Evolutionary conservation across 139 green algal species (phyloP), one percentile per base, ranked within the genome.

Genomic region (Tetraselmis striata): DNA sequence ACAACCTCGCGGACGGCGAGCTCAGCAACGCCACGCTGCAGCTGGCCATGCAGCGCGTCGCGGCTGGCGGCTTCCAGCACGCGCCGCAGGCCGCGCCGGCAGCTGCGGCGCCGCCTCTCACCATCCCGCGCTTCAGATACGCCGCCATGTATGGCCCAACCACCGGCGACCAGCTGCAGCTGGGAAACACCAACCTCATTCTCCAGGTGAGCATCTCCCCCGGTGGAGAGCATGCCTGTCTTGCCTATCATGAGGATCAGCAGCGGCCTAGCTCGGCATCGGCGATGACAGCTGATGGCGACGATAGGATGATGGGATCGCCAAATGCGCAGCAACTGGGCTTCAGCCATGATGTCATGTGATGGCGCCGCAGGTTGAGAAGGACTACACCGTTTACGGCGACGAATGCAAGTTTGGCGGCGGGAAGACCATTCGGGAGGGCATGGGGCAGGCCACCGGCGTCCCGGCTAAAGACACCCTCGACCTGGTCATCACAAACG

Each of bases 401-500:
- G 87, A 91, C 31, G 87, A 91, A 76, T 91, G 85, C 81, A 89
- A 88, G 79, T 91, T 91, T 67, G 87, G 87, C 24, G 87, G 87
- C 2, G 87, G 87, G 23, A 91, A 91, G 79, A 87, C 90, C 23
- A 31, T 91, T 29, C 82, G 87, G 0, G 87, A 91, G 59, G 87
- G 87, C 24, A 91, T 91, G 87, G 85, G 85, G 1, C 87, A 90
- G 85, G 27, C 59, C 1, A 31, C 25, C 26, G 82, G 76, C 45
- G 76, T 29, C 18, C 29, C 32, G 24, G 79, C 77, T 0, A 22
- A 26, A 25, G 67, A 77, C 25, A 30, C 59, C 1, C 76, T 89
- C 18, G 87, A 91, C 79, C 67, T 59, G 27, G 83, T 91, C 1
- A 86, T 91, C 77, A 88, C 83, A n/a, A 91, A 91, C 82, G 87